phyloP scores from a whole-genome alignment of 2,329 filamentous ascomycete species.

The Fusarium cicatricum region DNA sequence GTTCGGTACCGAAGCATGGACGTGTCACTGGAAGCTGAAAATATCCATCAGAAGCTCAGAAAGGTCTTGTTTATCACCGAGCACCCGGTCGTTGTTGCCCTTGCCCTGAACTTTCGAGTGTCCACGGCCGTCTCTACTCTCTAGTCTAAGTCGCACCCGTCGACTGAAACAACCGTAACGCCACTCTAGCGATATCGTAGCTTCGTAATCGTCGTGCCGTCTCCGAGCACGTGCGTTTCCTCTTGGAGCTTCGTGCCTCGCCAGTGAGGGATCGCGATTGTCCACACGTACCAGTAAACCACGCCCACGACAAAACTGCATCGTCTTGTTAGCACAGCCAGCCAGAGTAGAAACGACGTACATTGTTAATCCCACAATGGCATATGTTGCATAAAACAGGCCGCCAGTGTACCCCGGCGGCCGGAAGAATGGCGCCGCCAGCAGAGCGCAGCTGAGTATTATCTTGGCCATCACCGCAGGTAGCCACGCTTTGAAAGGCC shows the following conservation, averaged over 20 bases:
- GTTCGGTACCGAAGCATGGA: background rate
- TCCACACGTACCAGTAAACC: constrained; percentile 75
- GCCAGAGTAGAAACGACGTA: constrained; percentile 48
- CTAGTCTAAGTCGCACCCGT: background rate
- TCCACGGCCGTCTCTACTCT: background rate
- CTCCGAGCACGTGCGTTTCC: constrained; percentile 63
- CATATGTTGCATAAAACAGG: constrained; percentile 63
- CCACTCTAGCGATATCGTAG: constrained; percentile 47
- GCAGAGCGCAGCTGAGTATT: constrained; percentile 59
- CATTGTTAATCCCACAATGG: constrained; percentile 61
- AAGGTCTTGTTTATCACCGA: too few relatives aligned
- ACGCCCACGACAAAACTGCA: constrained; percentile 64
- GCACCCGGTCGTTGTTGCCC: too few relatives aligned
- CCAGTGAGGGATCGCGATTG: constrained; percentile 65
- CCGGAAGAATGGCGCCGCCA: constrained; percentile 70
- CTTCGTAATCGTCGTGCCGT: constrained; percentile 73
- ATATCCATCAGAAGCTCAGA: too few relatives aligned
- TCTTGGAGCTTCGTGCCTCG: constrained; percentile 71
- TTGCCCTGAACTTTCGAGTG: background rate
- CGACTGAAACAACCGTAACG: background rate
- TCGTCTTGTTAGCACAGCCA: background rate
- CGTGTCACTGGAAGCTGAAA: too few relatives aligned
- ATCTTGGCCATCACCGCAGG: constrained; percentile 66
- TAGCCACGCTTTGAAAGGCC: constrained; percentile 73
- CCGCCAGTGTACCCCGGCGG: constrained; percentile 56